Base-by-base conservation (phyloP, 2,329 filamentous ascomycete species). In the Penicillium sumatraense region DNA sequence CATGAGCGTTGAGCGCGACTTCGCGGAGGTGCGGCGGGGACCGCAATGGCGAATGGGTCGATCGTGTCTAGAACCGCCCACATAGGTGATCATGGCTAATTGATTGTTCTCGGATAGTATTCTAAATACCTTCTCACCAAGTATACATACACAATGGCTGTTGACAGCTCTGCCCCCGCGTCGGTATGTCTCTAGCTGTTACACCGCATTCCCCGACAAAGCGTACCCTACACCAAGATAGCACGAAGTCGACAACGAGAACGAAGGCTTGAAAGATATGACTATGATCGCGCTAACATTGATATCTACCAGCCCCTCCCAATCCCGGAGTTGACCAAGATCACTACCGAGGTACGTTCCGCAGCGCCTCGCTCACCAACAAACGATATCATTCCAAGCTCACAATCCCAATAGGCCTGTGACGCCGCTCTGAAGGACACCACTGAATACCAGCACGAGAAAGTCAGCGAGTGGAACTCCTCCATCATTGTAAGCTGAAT, bases 401-500 rank as follows among this genome's bases (percentile, higher is more conserved):
- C 57, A 63, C 49, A 48, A 21, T 50, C 38, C n/a, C 42, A 31
- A 44, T 60, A 96, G 92, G 93, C 91, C 65, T 96, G 93, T 82
- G 86, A 90, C 70, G 83, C 82, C 64, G 89, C 91, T 56, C 85
- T 98, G 67, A 86, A 86, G 59, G 83, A 78, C 60, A 86, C 87
- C 57, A 86, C 91, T 59, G 87, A 84, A 77, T 99, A 99, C 80
- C 89, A 96, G 63, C 95, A 98, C 77, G 78, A 86, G 53, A 88
- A 89, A 72, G 96, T 93, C 31, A 86, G 89, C 72, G 80, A 86
- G 66, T 98, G 93, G 93, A 98, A 98, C 81, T 89, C 89, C 29
- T 81, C 83, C 63, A 98, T 99, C 75, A 97, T 98, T 75, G 92
- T 96, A 84, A 68, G 86, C 80, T 35, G 23, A 29, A n/a, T 11